A percentile compares a stretch with the other conserved stretches of the same genome.
Evolutionary conservation across 768 basidiomycete species (phyloP).

Genomic region (Antrodiella citrinella): DNA sequence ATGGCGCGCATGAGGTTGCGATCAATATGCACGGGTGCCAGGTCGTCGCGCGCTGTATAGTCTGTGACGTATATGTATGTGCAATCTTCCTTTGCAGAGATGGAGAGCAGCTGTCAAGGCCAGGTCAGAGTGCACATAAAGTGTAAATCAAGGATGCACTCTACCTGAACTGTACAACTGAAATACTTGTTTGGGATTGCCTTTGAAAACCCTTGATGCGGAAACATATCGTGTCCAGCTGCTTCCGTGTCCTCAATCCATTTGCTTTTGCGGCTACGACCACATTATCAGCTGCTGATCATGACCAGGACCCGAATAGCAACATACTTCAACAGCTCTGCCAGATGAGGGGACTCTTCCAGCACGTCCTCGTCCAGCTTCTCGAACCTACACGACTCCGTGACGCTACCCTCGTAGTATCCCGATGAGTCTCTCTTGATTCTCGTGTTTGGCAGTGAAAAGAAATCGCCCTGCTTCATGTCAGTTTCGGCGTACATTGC

Average conservation of each 20-base stretch:
- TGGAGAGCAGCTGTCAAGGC: slow-evolving; percentile 42
- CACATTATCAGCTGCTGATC: no score
- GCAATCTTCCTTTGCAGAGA: slow-evolving; percentile 25
- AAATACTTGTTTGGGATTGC: slow-evolving; percentile 35
- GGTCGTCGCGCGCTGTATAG: slow-evolving; percentile 44
- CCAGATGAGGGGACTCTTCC: slow-evolving; percentile 30
- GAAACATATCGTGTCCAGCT: slow-evolving; percentile 25
- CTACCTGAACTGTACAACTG: slow-evolving; percentile 50
- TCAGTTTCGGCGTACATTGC: slow-evolving; percentile 25
- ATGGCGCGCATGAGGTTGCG: slow-evolving; percentile 28
- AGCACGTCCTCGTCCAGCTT: slow-evolving; percentile 22
- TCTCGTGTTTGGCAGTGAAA: slow-evolving; percentile 44
- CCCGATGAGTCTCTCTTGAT: slow-evolving; percentile 31
- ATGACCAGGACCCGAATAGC: no score
- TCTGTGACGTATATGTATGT: slow-evolving; percentile 54
- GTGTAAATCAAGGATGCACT: no score
- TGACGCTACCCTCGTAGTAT: slow-evolving; percentile 45
- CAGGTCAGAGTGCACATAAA: no score
- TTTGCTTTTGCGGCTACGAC: no score
- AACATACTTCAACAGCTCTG: slow-evolving; percentile 45
- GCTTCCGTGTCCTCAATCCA: slow-evolving; percentile 28
- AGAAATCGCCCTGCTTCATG: slow-evolving; percentile 45
- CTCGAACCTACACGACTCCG: slow-evolving; percentile 35
- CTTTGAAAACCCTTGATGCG: slow-evolving; percentile 41
- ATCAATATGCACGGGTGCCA: slow-evolving; percentile 24